These are phyloP conservation scores for Hansenula anomala DNA, from an alignment of 1,139 yeast species.

Conservation along the genomic window DNA sequence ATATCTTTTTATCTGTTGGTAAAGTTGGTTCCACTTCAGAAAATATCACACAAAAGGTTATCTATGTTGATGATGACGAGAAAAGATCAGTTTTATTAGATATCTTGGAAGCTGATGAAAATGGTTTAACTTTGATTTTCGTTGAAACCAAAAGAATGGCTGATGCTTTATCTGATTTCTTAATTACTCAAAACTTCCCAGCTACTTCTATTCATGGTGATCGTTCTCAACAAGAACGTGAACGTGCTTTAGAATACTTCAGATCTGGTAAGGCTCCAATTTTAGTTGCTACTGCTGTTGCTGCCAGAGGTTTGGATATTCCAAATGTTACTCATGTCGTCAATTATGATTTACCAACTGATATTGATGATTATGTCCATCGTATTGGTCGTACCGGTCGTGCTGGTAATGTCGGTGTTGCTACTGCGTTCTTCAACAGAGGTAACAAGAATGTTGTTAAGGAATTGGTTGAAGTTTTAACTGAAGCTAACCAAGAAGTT, in stretches of 20 bases:
- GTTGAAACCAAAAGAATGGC: conserved; percentile 99
- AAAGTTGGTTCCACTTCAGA: conserved; percentile 98
- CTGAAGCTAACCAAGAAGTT: conserved; percentile 97
- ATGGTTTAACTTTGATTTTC: conserved; percentile 77
- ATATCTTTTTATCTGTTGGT: conserved; percentile 94
- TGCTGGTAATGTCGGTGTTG: conserved; percentile 98
- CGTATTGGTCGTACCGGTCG: conserved; percentile 99
- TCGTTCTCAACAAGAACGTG: conserved; percentile 97
- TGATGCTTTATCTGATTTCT: conserved; percentile 87
- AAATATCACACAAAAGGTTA: conserved; percentile 90
- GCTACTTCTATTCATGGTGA: conserved; percentile 99
- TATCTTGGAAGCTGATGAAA: conserved; percentile 72
- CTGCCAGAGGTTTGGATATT: conserved; percentile 99
- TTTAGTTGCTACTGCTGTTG: conserved; percentile 97
- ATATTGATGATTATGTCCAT: conserved; percentile 97
- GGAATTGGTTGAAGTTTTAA: conserved; percentile 79
- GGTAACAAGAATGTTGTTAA: conserved; percentile 86
- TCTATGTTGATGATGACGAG: conserved; percentile 93
- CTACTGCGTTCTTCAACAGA: conserved; percentile 97
- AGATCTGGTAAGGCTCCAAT: conserved; percentile 85
- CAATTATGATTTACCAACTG: conserved; percentile 94
- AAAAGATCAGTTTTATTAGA: conserved; percentile 91
- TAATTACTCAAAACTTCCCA: conserved; percentile 84
- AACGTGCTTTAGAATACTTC: conserved; percentile 88
- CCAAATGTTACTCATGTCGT: conserved; percentile 98